phyloP scores from a whole-genome alignment of 768 basidiomycete species.

The Trametes punicea region DNA sequence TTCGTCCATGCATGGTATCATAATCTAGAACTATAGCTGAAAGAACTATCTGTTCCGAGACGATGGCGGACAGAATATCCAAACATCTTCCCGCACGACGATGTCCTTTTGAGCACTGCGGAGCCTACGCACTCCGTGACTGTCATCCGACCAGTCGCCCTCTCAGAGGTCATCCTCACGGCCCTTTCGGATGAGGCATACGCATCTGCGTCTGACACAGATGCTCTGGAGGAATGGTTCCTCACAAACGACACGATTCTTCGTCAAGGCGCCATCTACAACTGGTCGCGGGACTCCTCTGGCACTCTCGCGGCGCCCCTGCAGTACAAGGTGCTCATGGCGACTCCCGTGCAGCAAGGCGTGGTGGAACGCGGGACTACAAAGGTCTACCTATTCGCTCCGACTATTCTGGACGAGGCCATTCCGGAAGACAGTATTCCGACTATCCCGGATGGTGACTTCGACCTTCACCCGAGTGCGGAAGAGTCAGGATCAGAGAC shows the following conservation, averaged over 20 bases:
- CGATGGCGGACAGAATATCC: constrained; percentile 20
- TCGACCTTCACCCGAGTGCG: constrained; percentile 2
- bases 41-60: constrained; percentile 11
- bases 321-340: constrained; percentile 45
- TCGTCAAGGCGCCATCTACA: constrained; percentile 46
- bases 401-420: constrained; percentile 25
- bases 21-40: not conserved
- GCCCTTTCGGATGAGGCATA: constrained; percentile 26
- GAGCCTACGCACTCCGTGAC: constrained; percentile 18
- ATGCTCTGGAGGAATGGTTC: constrained; percentile 26
- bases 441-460: constrained; percentile 10
- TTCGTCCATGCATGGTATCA: constrained; percentile 19
- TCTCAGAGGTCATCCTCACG: constrained; percentile 26
- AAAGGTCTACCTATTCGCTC: constrained; percentile 34
- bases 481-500: constrained; percentile 8
- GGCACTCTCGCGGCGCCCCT: constrained; percentile 2
- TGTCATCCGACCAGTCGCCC: constrained; percentile 13
- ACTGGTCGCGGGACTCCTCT: constrained; percentile 21
- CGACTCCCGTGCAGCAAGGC: constrained; percentile 77
- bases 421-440: constrained; percentile 28
- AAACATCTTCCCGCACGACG: constrained; percentile 3
- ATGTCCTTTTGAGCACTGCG: not conserved
- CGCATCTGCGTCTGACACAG: constrained; percentile 17
- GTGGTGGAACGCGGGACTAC: constrained; percentile 47
- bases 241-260: constrained; percentile 37